Evolutionary conservation across 208 protist genomes (phyloP).

Genomic region (Wallacemonas collosoma): DNA sequence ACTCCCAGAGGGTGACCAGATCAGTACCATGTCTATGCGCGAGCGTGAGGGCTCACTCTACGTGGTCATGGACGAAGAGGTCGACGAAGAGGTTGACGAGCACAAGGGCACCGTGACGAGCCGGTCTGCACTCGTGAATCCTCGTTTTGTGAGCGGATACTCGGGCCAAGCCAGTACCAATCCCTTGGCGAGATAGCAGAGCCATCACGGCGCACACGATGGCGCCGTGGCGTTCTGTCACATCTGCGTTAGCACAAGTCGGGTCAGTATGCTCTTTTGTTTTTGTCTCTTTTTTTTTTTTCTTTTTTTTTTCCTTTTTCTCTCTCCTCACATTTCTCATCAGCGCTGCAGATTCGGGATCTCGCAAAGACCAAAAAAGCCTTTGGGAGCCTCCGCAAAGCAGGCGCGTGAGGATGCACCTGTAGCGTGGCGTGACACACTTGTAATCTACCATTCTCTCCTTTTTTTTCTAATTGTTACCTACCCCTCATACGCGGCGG

Average conservation of each 20-base stretch:
- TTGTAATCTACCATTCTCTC: neutral
- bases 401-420: neutral
- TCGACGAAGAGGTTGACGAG: constrained; percentile 15
- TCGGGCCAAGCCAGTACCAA: neutral
- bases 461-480: neutral
- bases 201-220: no score
- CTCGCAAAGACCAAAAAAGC: neutral
- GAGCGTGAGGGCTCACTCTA: constrained; percentile 35
- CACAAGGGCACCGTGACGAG: constrained; percentile 3
- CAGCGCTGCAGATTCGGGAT: neutral
- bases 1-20: constrained; percentile 18
- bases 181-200: neutral
- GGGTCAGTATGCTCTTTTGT: neutral
- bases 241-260: no score
- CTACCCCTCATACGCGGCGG: neutral
- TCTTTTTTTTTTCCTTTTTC: neutral
- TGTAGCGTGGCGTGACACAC: neutral
- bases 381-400: neutral
- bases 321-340: neutral
- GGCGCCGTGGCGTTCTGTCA: no score
- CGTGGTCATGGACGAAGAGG: constrained; percentile 21
- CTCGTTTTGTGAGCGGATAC: neutral
- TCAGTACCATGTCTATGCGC: constrained; percentile 45
- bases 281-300: neutral
- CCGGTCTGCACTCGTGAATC: neutral